phyloP scores from a whole-genome alignment of 345 rosid genomes.

The Pistacia vera region DNA sequence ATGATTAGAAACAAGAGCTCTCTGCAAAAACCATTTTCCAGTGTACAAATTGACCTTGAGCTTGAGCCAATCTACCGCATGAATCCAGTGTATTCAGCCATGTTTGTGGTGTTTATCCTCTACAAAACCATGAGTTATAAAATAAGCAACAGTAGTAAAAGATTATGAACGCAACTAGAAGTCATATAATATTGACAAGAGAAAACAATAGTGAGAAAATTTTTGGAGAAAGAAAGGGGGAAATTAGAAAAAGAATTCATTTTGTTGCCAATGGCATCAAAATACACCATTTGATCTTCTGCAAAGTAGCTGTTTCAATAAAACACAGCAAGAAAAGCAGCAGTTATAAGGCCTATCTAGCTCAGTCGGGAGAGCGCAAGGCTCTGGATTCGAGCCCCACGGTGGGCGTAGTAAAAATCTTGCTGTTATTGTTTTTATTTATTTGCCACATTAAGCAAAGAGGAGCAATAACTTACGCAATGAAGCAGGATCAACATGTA shows the following conservation, averaged over 20 bases:
- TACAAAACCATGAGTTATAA: slow-evolving; percentile 11
- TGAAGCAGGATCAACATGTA: slow-evolving; percentile 54
- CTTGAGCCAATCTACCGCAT: slow-evolving; percentile 6
- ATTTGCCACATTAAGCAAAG: neutral
- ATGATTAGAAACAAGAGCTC: neutral
- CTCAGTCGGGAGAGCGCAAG: slow-evolving; percentile 50
- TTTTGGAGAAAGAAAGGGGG: no score
- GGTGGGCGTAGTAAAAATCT: neutral
- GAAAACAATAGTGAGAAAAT: neutral
- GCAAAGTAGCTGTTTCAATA: no score
- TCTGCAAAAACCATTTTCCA: neutral
- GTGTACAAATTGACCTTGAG: neutral
- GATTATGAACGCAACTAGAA: no score
- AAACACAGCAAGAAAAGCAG: no score
- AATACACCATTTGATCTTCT: no score
- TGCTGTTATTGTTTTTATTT: neutral
- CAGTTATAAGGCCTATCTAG: slow-evolving; percentile 36
- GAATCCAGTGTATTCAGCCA: neutral
- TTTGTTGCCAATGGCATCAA: no score
- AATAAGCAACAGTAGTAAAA: neutral
- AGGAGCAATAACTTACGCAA: slow-evolving; percentile 22
- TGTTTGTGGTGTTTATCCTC: slow-evolving; percentile 17
- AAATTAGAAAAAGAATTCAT: no score
- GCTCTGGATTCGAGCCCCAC: slow-evolving; percentile 57
- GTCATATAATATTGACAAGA: neutral